Evolutionary conservation across 805 yeast genomes (phyloP).

Genomic region (Suhomyces canberraensis): DNA sequence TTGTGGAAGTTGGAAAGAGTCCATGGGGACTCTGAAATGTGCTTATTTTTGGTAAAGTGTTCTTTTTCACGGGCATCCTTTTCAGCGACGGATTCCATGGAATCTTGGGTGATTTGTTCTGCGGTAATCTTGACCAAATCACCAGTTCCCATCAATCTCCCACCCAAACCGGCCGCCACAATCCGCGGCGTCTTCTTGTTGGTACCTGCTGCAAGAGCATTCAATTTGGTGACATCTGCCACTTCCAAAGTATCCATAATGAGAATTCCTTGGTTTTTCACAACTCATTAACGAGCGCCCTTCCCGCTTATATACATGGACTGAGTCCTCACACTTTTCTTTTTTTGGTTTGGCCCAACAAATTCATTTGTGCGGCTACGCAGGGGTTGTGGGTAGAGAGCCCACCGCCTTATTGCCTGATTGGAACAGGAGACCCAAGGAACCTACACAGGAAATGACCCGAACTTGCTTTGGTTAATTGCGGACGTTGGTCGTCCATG

Average conservation of each 20-base stretch:
- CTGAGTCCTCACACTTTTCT: not conserved
- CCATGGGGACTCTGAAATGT: conserved; percentile 79
- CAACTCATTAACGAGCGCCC: too few species aligned
- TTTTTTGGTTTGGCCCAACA: conserved; percentile 6
- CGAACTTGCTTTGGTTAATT: not conserved
- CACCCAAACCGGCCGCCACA: conserved; percentile 76
- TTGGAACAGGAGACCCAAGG: too few species aligned
- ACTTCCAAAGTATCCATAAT: conserved; percentile 20
- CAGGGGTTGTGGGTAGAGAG: not conserved
- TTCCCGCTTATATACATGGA: not conserved
- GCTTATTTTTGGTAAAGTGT: conserved; percentile 42
- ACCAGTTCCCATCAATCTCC: conserved; percentile 78
- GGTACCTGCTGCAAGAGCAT: conserved; percentile 79
- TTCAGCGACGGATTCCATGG: conserved; percentile 40
- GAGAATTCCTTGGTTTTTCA: too few species aligned
- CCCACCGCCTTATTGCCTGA: not conserved
- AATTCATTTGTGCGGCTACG: conserved; percentile 1
- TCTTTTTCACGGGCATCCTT: conserved; percentile 37
- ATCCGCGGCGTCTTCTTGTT: conserved; percentile 67
- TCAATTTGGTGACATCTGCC: conserved; percentile 66
- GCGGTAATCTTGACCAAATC: conserved; percentile 66
- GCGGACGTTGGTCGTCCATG: too few species aligned
- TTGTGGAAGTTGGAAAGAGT: conserved; percentile 66
- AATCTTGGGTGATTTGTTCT: conserved; percentile 54
- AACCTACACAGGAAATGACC: too few species aligned